Conservation (phyloP, 169 alveolate species). For the Eimeria acervulina region DNA sequence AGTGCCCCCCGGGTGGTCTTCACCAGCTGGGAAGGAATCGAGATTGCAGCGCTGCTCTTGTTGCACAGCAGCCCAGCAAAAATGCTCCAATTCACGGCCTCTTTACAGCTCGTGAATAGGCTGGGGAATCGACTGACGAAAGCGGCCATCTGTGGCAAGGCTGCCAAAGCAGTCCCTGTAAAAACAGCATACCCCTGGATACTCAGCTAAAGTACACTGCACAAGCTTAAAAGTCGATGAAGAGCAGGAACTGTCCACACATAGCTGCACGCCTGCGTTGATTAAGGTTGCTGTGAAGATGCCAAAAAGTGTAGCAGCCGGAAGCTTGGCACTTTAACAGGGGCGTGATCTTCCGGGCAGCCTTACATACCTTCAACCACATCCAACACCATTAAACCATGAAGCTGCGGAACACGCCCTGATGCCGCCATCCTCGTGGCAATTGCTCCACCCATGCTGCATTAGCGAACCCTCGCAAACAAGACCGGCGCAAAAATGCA, state of each 20-base stretch:
- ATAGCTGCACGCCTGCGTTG: background rate
- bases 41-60: conserved; percentile 92
- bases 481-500: background rate
- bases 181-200: background rate
- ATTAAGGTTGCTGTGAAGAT: background rate
- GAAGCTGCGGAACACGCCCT: conserved; percentile 79
- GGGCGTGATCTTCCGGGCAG: background rate
- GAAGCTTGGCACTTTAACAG: background rate
- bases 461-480: background rate
- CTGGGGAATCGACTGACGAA: conserved; percentile 92
- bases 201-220: background rate
- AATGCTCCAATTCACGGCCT: conserved; percentile 91
- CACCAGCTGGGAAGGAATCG: conserved; percentile 91
- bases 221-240: background rate
- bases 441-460: conserved; percentile 84
- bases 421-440: conserved; percentile 83
- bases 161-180: conserved; percentile 94
- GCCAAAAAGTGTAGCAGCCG: background rate
- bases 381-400: conserved; percentile 92
- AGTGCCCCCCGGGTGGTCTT: conserved; percentile 85
- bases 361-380: conserved; percentile 89
- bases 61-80: conserved; percentile 89
- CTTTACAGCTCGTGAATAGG: conserved; percentile 89
- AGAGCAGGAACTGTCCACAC: background rate
- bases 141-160: conserved; percentile 94